phyloP scores from a whole-genome alignment of 1,284 basidiomycete genomes.

The Chondrostereum purpureum region DNA sequence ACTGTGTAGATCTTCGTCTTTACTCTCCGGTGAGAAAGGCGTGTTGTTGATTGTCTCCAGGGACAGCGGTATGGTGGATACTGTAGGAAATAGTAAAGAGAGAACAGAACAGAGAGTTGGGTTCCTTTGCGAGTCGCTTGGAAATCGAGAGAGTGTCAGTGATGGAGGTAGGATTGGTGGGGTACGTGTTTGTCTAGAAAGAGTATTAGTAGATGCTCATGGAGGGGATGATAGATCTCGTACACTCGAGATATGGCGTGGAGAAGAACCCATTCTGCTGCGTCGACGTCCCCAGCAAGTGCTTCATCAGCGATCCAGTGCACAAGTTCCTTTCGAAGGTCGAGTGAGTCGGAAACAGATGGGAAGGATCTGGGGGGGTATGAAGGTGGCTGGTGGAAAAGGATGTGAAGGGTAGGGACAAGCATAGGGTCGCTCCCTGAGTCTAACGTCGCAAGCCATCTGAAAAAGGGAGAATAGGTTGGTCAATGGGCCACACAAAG shows the following conservation, averaged over 20 bases:
- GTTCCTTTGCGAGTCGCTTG: conserved; percentile 28
- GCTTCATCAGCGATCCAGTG: conserved; percentile 65
- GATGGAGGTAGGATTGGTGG: conserved; percentile 65
- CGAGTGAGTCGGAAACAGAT: conserved; percentile 17
- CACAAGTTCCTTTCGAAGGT: conserved; percentile 48
- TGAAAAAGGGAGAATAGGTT: conserved; percentile 17
- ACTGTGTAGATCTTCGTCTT: conserved; percentile 68
- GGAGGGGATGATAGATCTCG: conserved; percentile 19
- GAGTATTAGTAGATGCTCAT: conserved; percentile 9
- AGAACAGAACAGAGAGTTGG: conserved; percentile 50
- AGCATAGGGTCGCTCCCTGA: conserved; percentile 24
- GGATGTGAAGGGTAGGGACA: conserved; percentile 64
- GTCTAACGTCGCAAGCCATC: conserved; percentile 29
- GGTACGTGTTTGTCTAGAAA: conserved; percentile 56
- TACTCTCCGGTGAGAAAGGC: conserved; percentile 59
- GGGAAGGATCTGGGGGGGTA: conserved; percentile 29
- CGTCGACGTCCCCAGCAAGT: conserved; percentile 59
- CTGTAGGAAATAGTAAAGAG: conserved; percentile 46
- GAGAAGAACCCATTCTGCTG: conserved; percentile 76
- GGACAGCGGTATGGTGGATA: conserved; percentile 46
- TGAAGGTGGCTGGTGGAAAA: conserved; percentile 45
- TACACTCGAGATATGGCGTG: conserved; percentile 63
- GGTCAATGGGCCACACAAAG: conserved; percentile 5
- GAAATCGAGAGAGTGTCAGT: conserved; percentile 59
- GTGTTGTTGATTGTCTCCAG: conserved; percentile 57